Base-by-base conservation (phyloP, 2,329 filamentous ascomycete species). In the Ophiosphaerella narmari region DNA sequence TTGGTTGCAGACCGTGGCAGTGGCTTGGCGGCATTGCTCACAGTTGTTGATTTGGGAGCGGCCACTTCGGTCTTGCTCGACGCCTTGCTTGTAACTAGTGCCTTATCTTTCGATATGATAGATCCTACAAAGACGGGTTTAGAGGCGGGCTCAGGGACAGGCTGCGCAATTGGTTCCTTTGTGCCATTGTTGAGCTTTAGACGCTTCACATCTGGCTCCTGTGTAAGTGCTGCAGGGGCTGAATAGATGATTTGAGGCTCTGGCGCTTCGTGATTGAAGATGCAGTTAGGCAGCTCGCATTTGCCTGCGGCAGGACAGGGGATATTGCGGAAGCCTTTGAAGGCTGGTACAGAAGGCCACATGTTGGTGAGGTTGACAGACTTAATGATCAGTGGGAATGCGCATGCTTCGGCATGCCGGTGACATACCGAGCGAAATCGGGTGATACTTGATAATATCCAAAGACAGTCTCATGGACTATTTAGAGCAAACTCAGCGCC, bases 271-370 rank as follows among this genome's bases (percentile, higher is more conserved):
- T 87, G 84, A 11, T 72, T 75, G 69, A 86, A 87, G 16, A 86
- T 78, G 71, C 84, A 87, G 54, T 78, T 78, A 12, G 80, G 72
- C 11, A 86, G 71, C 26, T 68, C 62, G 68, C 84, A 87, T 14
- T 55, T 50, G 23, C 70, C 39, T 44, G 76, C 76, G 54, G 77
- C 74, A 7, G 84, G 84, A 66, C 84, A 87, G 24, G 73, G 13
- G 33, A 65, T 40, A 9, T 54, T 61, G 34, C 55, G 53, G 46
- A 70, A 70, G 41, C 54, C 55, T 29, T 60, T 64, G 52, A 58
- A 65, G 16, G 59, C 54, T 24, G 66, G 52, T 26, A 56, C 13
- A 12, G 63, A 67, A 11, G 68, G 66, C 66, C 67, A 71, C 68
- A 71, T 71, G 5, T 48, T 48, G 13, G 50, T 18, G 29, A 32